A percentile compares a stretch with the other conserved stretches of the same genome.
phyloP scores from a whole-genome alignment of 2,329 filamentous ascomycete species.

The Fusarium buharicum region DNA sequence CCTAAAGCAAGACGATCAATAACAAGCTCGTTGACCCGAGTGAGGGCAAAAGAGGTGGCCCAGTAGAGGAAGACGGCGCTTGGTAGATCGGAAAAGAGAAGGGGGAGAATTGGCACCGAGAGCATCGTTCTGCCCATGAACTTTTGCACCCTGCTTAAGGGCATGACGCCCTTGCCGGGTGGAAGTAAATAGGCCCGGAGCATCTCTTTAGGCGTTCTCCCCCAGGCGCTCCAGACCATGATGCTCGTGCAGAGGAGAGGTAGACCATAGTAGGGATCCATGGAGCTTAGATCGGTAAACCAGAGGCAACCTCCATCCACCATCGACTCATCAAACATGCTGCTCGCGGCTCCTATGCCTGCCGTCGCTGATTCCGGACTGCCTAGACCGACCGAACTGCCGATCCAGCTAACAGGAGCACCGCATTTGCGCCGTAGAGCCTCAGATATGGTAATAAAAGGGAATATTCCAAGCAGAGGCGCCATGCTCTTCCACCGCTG shows the following conservation, averaged over 20 bases:
- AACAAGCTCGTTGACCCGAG: constrained; percentile 49
- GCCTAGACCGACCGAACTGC: constrained; percentile 47
- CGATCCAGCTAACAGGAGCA: constrained; percentile 47
- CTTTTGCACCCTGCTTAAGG: constrained; percentile 40
- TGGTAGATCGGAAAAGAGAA: constrained; percentile 51
- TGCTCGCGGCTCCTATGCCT: constrained; percentile 41
- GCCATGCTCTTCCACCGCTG: constrained; percentile 60
- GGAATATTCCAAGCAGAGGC: constrained; percentile 55
- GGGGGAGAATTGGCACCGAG: constrained; percentile 50
- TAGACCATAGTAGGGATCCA: constrained; percentile 63
- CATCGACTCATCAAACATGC: constrained; percentile 54
- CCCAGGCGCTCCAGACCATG: constrained; percentile 47
- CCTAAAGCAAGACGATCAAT: constrained; percentile 40
- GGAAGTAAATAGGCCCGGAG: constrained; percentile 44
- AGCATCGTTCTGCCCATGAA: constrained; percentile 48
- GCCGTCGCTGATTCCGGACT: constrained; percentile 35
- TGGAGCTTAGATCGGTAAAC: constrained; percentile 64
- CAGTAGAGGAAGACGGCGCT: constrained; percentile 56
- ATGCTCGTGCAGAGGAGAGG: constrained; percentile 53
- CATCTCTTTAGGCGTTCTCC: constrained; percentile 44
- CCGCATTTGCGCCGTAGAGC: constrained; percentile 59
- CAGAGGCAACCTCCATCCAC: constrained; percentile 63
- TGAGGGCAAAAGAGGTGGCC: constrained; percentile 51
- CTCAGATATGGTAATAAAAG: constrained; percentile 64
- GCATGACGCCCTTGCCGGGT: constrained; percentile 25